A percentile compares a stretch with the other conserved stretches of the same genome.
Conservation (phyloP, 179 eudicot species). For the Pouteria campechiana region DNA sequence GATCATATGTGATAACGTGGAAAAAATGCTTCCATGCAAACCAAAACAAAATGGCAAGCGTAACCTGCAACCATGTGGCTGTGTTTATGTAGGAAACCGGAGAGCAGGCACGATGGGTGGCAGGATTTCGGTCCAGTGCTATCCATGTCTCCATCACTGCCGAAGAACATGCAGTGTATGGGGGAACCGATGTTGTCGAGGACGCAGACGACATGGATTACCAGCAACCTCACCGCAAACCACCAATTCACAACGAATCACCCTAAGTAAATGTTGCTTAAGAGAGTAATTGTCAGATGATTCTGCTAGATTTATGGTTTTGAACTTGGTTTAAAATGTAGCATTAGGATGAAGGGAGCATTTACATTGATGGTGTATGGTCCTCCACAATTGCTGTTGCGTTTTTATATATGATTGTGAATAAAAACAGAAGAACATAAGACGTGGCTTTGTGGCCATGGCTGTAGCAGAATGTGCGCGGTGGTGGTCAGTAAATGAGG, state of each 20-base stretch:
- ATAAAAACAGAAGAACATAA: constrained; percentile 6
- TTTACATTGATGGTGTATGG: neutral
- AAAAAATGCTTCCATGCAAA: too few relatives aligned
- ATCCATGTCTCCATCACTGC: constrained; percentile 9
- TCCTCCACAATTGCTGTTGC: neutral
- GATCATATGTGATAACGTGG: too few relatives aligned
- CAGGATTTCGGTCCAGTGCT: too few relatives aligned
- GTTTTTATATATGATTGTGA: neutral
- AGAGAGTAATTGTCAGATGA: too few relatives aligned
- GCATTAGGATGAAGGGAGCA: neutral
- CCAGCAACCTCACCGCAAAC: constrained; percentile 54
- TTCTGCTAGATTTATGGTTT: neutral
- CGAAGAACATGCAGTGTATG: constrained; percentile 18
- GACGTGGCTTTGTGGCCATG: constrained; percentile 3
- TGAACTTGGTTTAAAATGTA: neutral
- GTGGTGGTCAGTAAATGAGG: constrained; percentile 5
- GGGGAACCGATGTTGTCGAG: constrained; percentile 16
- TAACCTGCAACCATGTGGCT: too few relatives aligned
- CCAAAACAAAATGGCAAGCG: too few relatives aligned
- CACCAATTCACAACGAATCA: constrained; percentile 59
- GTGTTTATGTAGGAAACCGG: constrained; percentile 18
- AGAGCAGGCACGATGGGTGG: constrained; percentile 24
- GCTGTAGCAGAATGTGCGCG: constrained; percentile 1
- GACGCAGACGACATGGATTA: constrained; percentile 57
- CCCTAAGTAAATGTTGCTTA: constrained; percentile 6